Conservation (phyloP, 306 rosid genomes). For the Adenanthera pavonina region DNA sequence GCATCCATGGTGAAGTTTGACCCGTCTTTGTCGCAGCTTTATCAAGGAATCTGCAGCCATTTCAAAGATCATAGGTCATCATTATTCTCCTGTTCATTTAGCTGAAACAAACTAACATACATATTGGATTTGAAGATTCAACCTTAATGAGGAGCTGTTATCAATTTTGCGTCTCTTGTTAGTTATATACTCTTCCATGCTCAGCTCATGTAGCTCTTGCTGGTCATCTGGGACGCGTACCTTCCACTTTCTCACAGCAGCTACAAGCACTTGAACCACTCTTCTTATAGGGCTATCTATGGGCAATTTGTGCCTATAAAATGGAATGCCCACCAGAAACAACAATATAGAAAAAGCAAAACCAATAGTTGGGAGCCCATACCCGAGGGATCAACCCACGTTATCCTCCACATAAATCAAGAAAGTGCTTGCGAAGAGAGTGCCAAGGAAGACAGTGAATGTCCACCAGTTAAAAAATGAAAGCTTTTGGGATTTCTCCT, state of each 20-base stretch:
- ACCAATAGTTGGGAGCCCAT: slow-evolving; percentile 78
- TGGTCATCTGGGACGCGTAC: slow-evolving; percentile 55
- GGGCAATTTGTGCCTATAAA: neutral
- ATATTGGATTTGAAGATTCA: neutral
- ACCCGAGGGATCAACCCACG: slow-evolving; percentile 71
- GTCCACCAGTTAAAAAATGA: slow-evolving; percentile 92
- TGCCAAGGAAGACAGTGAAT: slow-evolving; percentile 67
- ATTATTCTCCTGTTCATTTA: neutral
- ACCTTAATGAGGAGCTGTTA: slow-evolving; percentile 61
- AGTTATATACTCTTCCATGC: slow-evolving; percentile 52
- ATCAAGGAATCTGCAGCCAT: slow-evolving; percentile 65
- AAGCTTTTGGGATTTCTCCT: slow-evolving; percentile 63
- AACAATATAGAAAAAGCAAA: slow-evolving; percentile 54
- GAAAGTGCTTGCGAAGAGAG: slow-evolving; percentile 70
- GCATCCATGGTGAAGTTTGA: slow-evolving; percentile 59
- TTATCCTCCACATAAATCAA: slow-evolving; percentile 75
- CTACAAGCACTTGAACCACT: slow-evolving; percentile 51
- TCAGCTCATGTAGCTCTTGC: slow-evolving; percentile 68
- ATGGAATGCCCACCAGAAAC: neutral
- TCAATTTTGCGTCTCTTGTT: slow-evolving; percentile 50
- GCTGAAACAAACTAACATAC: neutral
- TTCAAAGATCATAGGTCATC: neutral
- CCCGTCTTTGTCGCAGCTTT: slow-evolving; percentile 60
- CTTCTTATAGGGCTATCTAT: slow-evolving; percentile 27
- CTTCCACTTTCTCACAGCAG: slow-evolving; percentile 63